Evolutionary conservation across 129 eudicot species (phyloP).

Genomic region (Chrysanthemum makinoi): DNA sequence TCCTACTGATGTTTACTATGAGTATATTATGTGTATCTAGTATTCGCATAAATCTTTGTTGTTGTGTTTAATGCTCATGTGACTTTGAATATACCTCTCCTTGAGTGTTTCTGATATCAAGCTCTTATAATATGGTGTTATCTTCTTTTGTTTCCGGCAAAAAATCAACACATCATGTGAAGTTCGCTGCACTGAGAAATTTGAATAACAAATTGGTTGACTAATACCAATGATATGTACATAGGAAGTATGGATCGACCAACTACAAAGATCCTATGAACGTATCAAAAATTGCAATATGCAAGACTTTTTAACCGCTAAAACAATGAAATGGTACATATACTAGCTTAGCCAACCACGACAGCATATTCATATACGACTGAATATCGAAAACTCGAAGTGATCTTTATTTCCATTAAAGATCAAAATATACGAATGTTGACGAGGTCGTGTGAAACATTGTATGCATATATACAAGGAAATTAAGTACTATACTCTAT

Average conservation of each 20-base stretch:
- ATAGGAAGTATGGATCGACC: neutral
- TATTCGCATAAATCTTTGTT: neutral
- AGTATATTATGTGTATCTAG: slow-evolving; percentile 19
- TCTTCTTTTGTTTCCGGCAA: neutral
- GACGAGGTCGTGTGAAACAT: no score
- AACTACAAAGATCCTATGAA: no score
- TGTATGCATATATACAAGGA: no score
- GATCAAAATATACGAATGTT: no score
- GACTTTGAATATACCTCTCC: slow-evolving; percentile 5
- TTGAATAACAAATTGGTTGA: neutral
- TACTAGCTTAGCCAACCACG: no score
- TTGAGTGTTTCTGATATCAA: slow-evolving; percentile 18
- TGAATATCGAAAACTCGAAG: no score
- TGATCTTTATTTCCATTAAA: no score
- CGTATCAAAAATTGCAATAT: no score
- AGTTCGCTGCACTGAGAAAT: neutral
- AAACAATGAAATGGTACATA: no score
- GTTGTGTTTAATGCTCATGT: slow-evolving; percentile 16
- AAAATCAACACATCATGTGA: neutral
- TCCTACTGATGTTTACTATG: slow-evolving; percentile 19
- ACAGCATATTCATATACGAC: no score
- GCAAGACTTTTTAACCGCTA: no score
- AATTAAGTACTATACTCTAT: no score
- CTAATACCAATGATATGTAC: neutral
- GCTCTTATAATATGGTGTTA: slow-evolving; percentile 11